These are phyloP conservation scores for Chrysophaeum taylorii DNA, from an alignment of 352 stramenopile species.

Conservation along the genomic window DNA sequence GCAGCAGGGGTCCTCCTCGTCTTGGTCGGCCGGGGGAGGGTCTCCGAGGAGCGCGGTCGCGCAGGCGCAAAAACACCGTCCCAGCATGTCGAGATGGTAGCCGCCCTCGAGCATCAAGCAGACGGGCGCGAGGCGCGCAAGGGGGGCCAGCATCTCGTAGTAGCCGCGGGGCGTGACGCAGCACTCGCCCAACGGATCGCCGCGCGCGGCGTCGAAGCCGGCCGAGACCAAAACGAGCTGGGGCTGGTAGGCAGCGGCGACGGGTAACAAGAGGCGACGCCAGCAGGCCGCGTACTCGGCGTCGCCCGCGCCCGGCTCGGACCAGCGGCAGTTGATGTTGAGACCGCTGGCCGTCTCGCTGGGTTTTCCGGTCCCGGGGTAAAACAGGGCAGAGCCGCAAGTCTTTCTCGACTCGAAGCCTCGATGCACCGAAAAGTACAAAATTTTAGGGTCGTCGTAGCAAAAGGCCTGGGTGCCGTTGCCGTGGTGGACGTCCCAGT, in stretches of 20 bases:
- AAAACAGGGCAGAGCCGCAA: too few relatives aligned
- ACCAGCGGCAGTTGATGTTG: not conserved
- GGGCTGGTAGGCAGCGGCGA: slow-evolving; percentile 58
- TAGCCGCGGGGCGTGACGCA: slow-evolving; percentile 39
- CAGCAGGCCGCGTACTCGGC: too few relatives aligned
- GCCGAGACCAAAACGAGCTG: slow-evolving; percentile 84
- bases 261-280: not conserved
- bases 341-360: not conserved
- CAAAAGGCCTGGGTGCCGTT: slow-evolving; percentile 82
- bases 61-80: too few relatives aligned
- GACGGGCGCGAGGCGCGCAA: not conserved
- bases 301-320: not conserved
- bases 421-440: too few relatives aligned
- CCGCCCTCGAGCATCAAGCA: not conserved
- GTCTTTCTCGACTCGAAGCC: too few relatives aligned
- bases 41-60: too few relatives aligned
- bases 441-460: not conserved
- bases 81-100: too few relatives aligned
- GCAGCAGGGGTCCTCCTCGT: too few relatives aligned
- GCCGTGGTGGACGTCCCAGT: slow-evolving; percentile 88
- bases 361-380: not conserved
- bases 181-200: slow-evolving; percentile 55
- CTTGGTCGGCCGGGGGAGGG: too few relatives aligned
- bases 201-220: slow-evolving; percentile 74
- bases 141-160: not conserved